A percentile compares a stretch with the other conserved stretches of the same genome.
Conservation (phyloP, 495 filamentous ascomycete genomes). For the Xylaria grammica region DNA sequence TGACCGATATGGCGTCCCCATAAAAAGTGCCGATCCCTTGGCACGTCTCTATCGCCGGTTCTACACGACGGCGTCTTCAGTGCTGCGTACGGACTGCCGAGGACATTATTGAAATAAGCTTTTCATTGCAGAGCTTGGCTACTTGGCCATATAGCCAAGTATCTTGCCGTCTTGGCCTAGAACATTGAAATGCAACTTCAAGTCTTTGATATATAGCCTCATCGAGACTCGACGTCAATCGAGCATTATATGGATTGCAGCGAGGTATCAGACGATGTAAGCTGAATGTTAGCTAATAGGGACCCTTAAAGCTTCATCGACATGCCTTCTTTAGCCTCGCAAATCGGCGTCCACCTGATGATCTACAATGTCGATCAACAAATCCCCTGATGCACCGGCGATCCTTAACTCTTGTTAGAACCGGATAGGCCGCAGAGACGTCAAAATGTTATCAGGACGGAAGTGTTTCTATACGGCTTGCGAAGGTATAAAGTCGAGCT, state of each 20-base stretch:
- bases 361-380: conserved; percentile 13
- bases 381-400: conserved; percentile 9
- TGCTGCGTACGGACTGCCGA: not conserved
- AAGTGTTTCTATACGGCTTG: not conserved
- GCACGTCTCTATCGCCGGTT: not conserved
- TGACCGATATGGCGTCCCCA: not conserved
- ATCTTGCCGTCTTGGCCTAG: not conserved
- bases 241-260: not conserved
- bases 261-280: not conserved
- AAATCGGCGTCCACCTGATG: conserved; percentile 1
- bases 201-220: not conserved
- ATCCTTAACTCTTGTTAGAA: not conserved
- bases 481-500: conserved; percentile 3
- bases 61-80: not conserved
- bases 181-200: not conserved
- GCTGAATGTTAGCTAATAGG: not conserved
- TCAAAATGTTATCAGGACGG: not conserved
- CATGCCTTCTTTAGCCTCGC: conserved; percentile 19
- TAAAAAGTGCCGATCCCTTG: conserved; percentile 10
- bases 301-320: not conserved
- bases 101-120: conserved; percentile 5
- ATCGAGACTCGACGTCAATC: not conserved
- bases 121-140: not conserved
- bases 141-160: conserved; percentile 1
- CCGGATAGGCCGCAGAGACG: not conserved